A percentile compares a stretch with the other conserved stretches of the same genome.
Evolutionary conservation across 495 filamentous ascomycete species (phyloP).

Genomic region (Xylaria scruposa): DNA sequence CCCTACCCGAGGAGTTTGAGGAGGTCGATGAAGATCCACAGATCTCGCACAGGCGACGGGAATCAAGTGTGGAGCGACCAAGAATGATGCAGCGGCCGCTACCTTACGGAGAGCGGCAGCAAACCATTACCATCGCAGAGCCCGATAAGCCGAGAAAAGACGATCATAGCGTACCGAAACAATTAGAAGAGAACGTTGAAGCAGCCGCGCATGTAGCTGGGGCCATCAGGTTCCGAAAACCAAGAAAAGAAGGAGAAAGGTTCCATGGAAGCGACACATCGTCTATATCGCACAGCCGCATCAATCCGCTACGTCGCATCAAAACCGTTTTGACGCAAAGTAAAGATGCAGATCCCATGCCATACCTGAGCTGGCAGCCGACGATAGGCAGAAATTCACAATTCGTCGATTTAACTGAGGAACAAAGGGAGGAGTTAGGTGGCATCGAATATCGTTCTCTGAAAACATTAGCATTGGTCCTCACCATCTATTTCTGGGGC

Average conservation of each 20-base stretch:
- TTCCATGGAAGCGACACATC: constrained; percentile 37
- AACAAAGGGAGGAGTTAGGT: constrained; percentile 89
- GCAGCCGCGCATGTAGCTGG: constrained; percentile 42
- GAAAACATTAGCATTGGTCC: constrained; percentile 80
- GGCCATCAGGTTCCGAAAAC: constrained; percentile 46
- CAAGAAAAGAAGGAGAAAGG: constrained; percentile 39
- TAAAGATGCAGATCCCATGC: constrained; percentile 62
- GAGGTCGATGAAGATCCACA: constrained; percentile 36
- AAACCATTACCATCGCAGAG: constrained; percentile 70
- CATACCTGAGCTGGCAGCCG: constrained; percentile 93
- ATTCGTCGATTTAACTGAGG: constrained; percentile 86
- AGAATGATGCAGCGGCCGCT: constrained; percentile 30
- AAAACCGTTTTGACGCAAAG: constrained; percentile 49
- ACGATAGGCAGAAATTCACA: constrained; percentile 91
- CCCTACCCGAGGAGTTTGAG: constrained; percentile 63
- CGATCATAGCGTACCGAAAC: constrained; percentile 40
- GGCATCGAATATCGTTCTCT: constrained; percentile 93
- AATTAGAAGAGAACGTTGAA: constrained; percentile 44
- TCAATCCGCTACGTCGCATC: constrained; percentile 32
- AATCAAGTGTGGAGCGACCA: constrained; percentile 36
- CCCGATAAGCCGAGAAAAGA: constrained; percentile 50
- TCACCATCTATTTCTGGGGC: constrained; percentile 76
- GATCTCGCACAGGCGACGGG: constrained; percentile 26
- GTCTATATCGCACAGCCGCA: constrained; percentile 9
- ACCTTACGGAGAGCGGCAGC: constrained; percentile 50